These are phyloP conservation scores for Russula olivacea DNA, from an alignment of 768 basidiomycete genomes.

Conservation along the genomic window DNA sequence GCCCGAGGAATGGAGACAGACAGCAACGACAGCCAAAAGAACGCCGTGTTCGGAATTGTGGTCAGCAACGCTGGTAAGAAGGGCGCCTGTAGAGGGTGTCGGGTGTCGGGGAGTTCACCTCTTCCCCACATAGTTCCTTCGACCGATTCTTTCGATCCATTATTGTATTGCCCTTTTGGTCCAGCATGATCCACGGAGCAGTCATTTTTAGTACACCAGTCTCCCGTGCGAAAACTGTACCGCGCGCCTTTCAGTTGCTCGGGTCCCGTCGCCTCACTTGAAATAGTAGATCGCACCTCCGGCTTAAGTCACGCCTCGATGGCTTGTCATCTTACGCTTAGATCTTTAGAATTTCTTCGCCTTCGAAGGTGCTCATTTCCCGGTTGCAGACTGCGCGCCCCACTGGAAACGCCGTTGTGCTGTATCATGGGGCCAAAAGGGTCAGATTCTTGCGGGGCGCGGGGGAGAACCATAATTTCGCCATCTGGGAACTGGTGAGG, in stretches of 20 bases:
- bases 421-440: not conserved
- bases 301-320: not conserved
- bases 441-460: not conserved
- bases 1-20: slow-evolving; percentile 16
- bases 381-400: not conserved
- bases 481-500: not conserved
- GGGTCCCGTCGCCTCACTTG: not conserved
- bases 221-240: not conserved
- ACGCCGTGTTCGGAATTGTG: slow-evolving; percentile 6
- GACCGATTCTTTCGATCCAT: not conserved
- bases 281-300: not conserved
- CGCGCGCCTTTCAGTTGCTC: not conserved
- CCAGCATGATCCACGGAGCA: not conserved
- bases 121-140: not conserved
- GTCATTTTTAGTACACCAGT: not conserved
- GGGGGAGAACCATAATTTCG: not conserved
- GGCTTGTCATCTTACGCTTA: not conserved
- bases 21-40: not conserved
- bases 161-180: not conserved
- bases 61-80: not conserved
- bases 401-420: not conserved
- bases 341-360: not conserved
- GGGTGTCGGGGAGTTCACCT: not conserved
- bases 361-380: not conserved
- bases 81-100: not conserved